Base-by-base conservation (phyloP, 495 filamentous ascomycete genomes). In the Penicillium antarcticum region DNA sequence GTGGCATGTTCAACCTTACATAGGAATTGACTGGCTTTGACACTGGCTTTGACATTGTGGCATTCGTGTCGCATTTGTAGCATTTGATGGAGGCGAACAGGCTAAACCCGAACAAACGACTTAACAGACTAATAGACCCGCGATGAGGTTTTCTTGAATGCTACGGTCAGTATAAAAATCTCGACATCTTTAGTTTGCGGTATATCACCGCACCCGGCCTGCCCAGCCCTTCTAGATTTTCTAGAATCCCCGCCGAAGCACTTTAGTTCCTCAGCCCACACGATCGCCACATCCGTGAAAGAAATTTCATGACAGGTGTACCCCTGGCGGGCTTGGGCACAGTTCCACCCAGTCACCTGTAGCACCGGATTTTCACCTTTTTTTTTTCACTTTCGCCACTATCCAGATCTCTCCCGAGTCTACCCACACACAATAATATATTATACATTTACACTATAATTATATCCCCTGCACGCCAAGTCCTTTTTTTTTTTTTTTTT, bases 171-270 rank as follows among this genome's bases (percentile, higher is more conserved):
- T 8, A 29, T 8, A 10, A 29, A 29, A 8, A 29, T 29, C 26
- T 8, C 6, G 21, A 29, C 5, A 7, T 29, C 5, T 8, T 7
- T 29, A 29, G 26, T 29, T 29, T 7, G 26, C 5, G 7, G 5
- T 7, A 29, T 29, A 14, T 12, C 35, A 41, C 46, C 13, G 48
- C 48, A 42, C 29, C 40, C 37, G 32, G 31, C 29, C 7, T 34
- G 45, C 53, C 48, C 48, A 42, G 43, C 31, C 51, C 57, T 62
- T 65, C 58, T 57, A 62, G 62, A 59, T 57, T 62, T 62, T 60
- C 57, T 60, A 60, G 43, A 65, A 62, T 42, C 36, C 45, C 51
- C 44, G 48, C 51, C 60, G 60, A 60, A 62, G 50, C 49, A 52
- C 43, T 31, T 45, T 42, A 43, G 45, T 53, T 45, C 38, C 37